These are phyloP conservation scores for Kwoniella europaea DNA, from an alignment of 768 basidiomycete genomes.

Conservation along the genomic window DNA sequence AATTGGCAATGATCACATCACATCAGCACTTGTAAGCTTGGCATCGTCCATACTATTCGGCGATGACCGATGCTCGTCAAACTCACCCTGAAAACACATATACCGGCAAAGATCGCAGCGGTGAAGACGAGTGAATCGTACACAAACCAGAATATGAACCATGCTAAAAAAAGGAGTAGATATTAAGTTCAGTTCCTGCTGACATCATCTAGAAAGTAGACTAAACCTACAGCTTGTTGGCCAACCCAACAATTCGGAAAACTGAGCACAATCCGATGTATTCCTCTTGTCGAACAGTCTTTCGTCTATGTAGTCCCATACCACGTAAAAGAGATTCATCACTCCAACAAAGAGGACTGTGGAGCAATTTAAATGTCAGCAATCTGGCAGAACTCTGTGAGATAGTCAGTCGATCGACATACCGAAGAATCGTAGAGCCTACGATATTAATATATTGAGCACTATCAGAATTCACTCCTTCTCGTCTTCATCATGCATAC, in stretches of 20 bases:
- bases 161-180: constrained; percentile 64
- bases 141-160: constrained; percentile 83
- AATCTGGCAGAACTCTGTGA: not conserved
- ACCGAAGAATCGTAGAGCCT: constrained; percentile 69
- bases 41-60: constrained; percentile 10
- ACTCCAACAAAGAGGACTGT: constrained; percentile 51
- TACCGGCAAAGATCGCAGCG: constrained; percentile 78
- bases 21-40: constrained; percentile 13
- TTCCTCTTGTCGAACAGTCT: constrained; percentile 93
- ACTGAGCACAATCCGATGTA: constrained; percentile 91
- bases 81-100: constrained; percentile 78
- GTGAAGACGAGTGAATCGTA: constrained; percentile 76
- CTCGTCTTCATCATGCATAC: not conserved
- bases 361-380: constrained; percentile 49
- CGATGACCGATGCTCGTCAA: constrained; percentile 2
- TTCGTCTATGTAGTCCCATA: constrained; percentile 95
- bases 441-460: not conserved
- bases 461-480: not conserved
- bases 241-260: constrained; percentile 68
- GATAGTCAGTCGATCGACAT: constrained; percentile 66
- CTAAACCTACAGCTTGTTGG: constrained; percentile 51
- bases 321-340: constrained; percentile 69
- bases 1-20: not conserved
- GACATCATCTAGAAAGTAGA: not conserved
- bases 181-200: constrained; percentile 2